A percentile compares a stretch with the other conserved stretches of the same genome.
Conservation (phyloP, 2,329 filamentous ascomycete species). For the Drechslerella dactyloides region DNA sequence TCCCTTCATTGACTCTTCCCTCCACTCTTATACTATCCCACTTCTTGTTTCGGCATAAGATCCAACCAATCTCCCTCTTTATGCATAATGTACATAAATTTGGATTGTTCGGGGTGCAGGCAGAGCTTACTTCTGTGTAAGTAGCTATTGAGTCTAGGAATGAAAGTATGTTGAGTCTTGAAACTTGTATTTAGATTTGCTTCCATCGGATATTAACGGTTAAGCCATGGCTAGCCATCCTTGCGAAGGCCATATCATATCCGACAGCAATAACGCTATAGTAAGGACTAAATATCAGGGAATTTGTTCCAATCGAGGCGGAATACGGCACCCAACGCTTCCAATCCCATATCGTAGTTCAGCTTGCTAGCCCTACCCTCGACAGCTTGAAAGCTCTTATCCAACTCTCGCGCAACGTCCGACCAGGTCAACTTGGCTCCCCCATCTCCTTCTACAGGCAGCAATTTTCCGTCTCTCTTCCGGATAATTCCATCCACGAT, state of each 20-base stretch:
- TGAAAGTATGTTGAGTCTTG: no score
- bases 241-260: neutral
- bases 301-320: slow-evolving; percentile 39
- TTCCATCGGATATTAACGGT: neutral
- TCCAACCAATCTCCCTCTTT: no score
- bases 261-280: neutral
- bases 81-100: no score
- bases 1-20: no score
- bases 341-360: slow-evolving; percentile 54
- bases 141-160: no score
- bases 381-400: slow-evolving; percentile 55
- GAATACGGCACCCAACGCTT: slow-evolving; percentile 52
- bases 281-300: slow-evolving; percentile 1
- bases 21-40: no score
- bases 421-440: slow-evolving; percentile 55
- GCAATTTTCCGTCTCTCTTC: slow-evolving; percentile 57
- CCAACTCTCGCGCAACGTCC: slow-evolving; percentile 55
- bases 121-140: no score
- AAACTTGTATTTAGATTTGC: no score
- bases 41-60: no score
- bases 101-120: no score
- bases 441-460: slow-evolving; percentile 54
- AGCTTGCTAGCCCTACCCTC: slow-evolving; percentile 56
- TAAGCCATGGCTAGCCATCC: neutral
- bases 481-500: slow-evolving; percentile 60